phyloP scores from a whole-genome alignment of 441 rosid species.

The Melastoma candidum region DNA sequence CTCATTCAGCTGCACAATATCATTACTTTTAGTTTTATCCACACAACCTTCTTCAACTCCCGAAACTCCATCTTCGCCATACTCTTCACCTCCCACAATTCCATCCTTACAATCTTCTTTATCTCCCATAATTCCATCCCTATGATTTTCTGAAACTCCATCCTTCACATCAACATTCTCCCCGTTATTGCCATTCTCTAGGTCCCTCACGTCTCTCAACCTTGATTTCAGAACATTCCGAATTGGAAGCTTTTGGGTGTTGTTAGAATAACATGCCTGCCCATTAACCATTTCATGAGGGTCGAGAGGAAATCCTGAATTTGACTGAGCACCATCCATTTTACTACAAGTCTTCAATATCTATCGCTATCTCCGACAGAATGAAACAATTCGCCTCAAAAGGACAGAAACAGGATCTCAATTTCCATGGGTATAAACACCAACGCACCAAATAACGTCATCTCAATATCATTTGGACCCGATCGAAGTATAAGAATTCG shows the following conservation, averaged over 20 bases:
- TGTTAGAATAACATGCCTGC: constrained; percentile 34
- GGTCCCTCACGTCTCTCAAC: constrained; percentile 19
- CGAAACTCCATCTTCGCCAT: constrained; percentile 20
- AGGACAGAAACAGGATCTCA: background rate
- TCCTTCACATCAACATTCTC: constrained; percentile 36
- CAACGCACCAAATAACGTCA: too few relatives aligned
- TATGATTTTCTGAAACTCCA: constrained; percentile 19
- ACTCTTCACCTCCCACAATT: constrained; percentile 4
- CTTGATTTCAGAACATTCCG: constrained; percentile 27
- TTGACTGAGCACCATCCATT: constrained; percentile 79
- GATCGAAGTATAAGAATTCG: too few relatives aligned
- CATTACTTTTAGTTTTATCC: constrained; percentile 15
- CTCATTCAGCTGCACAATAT: constrained; percentile 6
- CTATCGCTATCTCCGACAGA: background rate
- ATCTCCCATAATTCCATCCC: constrained; percentile 30
- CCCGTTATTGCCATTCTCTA: constrained; percentile 34
- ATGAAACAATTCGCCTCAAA: background rate
- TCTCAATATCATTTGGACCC: too few relatives aligned
- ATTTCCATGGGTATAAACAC: too few relatives aligned
- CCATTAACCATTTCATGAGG: constrained; percentile 29
- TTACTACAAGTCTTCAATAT: background rate
- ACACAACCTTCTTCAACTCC: constrained; percentile 23
- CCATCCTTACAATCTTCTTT: constrained; percentile 35
- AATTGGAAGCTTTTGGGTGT: constrained; percentile 51
- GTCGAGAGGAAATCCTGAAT: constrained; percentile 54